Percentiles rank a stretch among this genome's conserved stretches.
Conservation (phyloP, 2,329 filamentous ascomycete species). For the Aphanocladium album region DNA sequence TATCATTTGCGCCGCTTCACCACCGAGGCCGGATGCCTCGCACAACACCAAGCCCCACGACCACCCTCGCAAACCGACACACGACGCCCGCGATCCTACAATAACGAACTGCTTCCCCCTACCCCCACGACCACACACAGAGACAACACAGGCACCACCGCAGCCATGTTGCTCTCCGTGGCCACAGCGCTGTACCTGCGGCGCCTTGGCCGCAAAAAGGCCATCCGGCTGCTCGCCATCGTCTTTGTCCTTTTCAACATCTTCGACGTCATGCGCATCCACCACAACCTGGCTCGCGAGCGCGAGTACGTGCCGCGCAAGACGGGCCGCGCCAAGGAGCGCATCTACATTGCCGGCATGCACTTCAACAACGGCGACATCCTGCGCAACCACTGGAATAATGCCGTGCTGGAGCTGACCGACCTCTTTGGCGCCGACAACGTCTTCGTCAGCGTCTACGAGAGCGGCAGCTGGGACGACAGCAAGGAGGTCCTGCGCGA, state of each 20-base stretch:
- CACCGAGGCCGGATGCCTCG: not conserved
- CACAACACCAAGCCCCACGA: not conserved
- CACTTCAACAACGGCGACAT: conserved; percentile 63
- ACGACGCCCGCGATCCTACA: not conserved
- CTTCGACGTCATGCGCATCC: conserved; percentile 36
- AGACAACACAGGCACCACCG: not conserved
- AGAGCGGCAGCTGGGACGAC: conserved; percentile 65
- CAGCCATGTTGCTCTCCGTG: conserved; percentile 24
- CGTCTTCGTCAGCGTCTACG: conserved; percentile 62
- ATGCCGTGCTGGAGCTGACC: conserved; percentile 53
- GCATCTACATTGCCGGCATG: conserved; percentile 63
- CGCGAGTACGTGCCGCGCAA: conserved; percentile 20
- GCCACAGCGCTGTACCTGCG: conserved; percentile 31
- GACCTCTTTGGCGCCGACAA: conserved; percentile 56
- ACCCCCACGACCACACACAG: not conserved
- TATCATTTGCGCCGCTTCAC: not conserved
- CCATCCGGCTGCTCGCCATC: conserved; percentile 28
- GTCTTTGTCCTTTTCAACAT: conserved; percentile 32
- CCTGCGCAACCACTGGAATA: conserved; percentile 57
- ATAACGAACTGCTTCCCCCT: not conserved
- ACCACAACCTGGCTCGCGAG: conserved; percentile 26
- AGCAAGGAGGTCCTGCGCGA: conserved; percentile 57
- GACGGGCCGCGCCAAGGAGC: conserved; percentile 26
- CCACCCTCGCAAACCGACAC: not conserved
- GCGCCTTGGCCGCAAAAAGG: conserved; percentile 33